Conservation (phyloP, 352 stramenopile genomes). For the Phytophthora melonis region DNA sequence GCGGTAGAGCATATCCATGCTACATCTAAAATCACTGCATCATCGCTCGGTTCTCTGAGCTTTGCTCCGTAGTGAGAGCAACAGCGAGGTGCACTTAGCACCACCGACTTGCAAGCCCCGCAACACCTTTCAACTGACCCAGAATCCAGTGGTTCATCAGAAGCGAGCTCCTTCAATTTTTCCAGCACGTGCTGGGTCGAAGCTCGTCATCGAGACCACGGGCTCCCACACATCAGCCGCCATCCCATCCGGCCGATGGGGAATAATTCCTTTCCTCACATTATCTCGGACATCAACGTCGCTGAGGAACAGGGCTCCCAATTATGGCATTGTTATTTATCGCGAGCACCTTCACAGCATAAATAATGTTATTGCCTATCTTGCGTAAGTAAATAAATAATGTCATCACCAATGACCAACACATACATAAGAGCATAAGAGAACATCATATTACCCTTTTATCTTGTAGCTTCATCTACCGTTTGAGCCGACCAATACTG, state of each 20-base stretch:
- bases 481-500: conserved; percentile 5
- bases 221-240: conserved; percentile 8
- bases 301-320: conserved; percentile 9
- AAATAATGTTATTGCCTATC: neutral
- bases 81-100: neutral
- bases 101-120: neutral
- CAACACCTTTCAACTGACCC: neutral
- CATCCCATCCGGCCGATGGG: neutral
- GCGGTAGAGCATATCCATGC: conserved; percentile 4
- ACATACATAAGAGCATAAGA: conserved; percentile 3
- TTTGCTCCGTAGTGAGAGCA: conserved; percentile 8
- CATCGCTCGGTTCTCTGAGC: neutral
- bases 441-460: neutral
- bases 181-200: conserved; percentile 5
- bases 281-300: conserved; percentile 15
- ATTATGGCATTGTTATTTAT: conserved; percentile 1
- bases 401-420: neutral
- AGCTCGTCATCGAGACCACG: conserved; percentile 1
- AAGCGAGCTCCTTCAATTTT: conserved; percentile 6
- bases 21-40: neutral
- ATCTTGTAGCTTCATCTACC: neutral
- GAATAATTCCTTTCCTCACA: conserved; percentile 14
- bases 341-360: no score
- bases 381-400: conserved; percentile 1
- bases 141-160: neutral